Conservation (phyloP, 129 eudicot genomes). For the Artemisia tridentata region DNA sequence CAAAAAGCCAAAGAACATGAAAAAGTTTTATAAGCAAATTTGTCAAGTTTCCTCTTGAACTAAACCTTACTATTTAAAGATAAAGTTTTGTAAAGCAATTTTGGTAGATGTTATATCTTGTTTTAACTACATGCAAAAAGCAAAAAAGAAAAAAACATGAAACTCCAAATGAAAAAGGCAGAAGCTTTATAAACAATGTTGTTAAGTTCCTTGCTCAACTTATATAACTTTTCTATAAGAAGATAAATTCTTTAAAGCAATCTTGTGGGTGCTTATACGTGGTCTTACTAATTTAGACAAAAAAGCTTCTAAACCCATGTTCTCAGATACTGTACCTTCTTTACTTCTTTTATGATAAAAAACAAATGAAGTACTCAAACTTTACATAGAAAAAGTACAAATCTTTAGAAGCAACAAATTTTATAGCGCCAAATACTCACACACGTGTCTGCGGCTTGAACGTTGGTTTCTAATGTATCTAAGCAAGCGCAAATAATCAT, state of each 20-base stretch:
- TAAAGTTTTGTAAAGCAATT: too few species aligned
- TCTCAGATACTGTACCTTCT: neutral
- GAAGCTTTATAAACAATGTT: conserved; percentile 14
- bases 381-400: neutral
- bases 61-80: too few species aligned
- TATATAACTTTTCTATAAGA: neutral
- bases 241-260: conserved; percentile 12
- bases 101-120: too few species aligned
- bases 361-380: neutral
- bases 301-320: conserved; percentile 14
- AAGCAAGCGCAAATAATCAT: neutral
- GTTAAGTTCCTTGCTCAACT: neutral
- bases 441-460: too few species aligned
- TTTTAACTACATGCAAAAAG: too few species aligned
- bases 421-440: too few species aligned
- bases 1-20: too few species aligned
- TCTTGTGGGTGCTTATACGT: conserved; percentile 1
- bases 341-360: too few species aligned
- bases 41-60: too few species aligned
- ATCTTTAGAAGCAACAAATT: neutral
- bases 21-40: too few species aligned
- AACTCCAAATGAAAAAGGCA: neutral
- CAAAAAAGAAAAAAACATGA: too few species aligned
- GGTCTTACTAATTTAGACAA: conserved; percentile 6
- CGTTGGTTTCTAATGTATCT: too few species aligned